A percentile compares a stretch with the other conserved stretches of the same genome.
Conservation (phyloP, 2,329 filamentous ascomycete species). For the Botrytis aclada region DNA sequence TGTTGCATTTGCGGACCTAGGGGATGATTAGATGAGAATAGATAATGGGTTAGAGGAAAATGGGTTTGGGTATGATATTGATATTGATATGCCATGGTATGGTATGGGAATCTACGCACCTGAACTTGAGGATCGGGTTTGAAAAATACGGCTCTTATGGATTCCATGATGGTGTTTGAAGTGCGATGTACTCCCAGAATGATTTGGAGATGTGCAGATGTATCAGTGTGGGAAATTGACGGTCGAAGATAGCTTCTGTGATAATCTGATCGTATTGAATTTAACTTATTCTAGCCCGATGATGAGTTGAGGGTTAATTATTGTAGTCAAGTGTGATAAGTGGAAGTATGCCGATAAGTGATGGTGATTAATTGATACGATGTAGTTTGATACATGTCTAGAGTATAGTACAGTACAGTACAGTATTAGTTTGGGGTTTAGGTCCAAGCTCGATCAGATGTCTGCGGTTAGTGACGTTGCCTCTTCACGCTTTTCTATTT, state of each 20-base stretch:
- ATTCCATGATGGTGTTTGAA: slow-evolving; percentile 64
- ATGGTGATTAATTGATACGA: background rate
- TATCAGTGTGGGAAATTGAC: background rate
- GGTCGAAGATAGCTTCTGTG: background rate
- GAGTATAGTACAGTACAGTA: no score
- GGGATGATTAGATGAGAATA: background rate
- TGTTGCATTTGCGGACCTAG: slow-evolving; percentile 93
- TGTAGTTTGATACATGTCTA: background rate
- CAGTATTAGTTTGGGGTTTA: background rate
- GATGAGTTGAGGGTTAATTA: background rate
- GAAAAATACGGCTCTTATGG: slow-evolving; percentile 79
- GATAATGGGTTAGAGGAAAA: background rate
- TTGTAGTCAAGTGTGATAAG: background rate
- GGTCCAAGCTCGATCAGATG: slow-evolving; percentile 15
- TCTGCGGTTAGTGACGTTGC: background rate
- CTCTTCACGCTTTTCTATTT: background rate
- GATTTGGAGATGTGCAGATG: background rate
- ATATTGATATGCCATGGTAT: background rate
- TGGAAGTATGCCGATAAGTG: background rate
- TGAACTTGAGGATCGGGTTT: slow-evolving; percentile 92
- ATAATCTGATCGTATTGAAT: background rate
- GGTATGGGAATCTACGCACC: slow-evolving; percentile 49
- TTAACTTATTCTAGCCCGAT: background rate
- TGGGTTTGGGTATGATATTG: slow-evolving; percentile 7
- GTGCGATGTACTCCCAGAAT: no score